Conservation (phyloP, 345 rosid genomes). For the Boechera retrofracta region DNA sequence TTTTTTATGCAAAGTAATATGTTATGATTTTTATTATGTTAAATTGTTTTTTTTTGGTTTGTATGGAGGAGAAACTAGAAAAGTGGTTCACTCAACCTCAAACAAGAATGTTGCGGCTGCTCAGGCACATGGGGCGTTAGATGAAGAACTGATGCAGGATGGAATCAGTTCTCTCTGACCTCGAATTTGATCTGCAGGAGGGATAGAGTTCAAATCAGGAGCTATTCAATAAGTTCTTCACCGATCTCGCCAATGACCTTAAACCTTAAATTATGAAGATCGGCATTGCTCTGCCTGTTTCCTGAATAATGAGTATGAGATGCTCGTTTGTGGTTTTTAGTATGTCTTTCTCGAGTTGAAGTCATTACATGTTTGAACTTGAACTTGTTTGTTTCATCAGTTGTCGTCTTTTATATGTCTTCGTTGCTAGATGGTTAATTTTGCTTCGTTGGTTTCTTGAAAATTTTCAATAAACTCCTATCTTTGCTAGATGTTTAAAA, state of each 20-base stretch:
- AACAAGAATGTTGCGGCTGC: conserved; percentile 8
- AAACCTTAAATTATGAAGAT: conserved; percentile 9
- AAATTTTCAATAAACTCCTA: neutral
- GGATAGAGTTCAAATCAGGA: conserved; percentile 10
- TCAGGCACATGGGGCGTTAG: conserved; percentile 1
- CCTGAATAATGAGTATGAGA: neutral
- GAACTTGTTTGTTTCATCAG: neutral
- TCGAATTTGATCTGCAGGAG: conserved; percentile 21
- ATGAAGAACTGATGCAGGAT: conserved; percentile 12
- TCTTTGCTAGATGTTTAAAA: neutral
- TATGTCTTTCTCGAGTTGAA: neutral
- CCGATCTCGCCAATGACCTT: neutral
- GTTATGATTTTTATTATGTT: no score
- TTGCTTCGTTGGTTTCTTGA: neutral
- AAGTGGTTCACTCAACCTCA: conserved; percentile 17
- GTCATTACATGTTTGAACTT: conserved; percentile 7
- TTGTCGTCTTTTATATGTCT: conserved; percentile 4
- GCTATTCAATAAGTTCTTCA: neutral
- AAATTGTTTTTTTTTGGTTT: conserved; percentile 9
- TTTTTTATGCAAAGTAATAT: no score
- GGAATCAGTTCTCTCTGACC: conserved; percentile 30
- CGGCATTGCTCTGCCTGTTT: conserved; percentile 8
- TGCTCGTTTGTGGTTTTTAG: conserved; percentile 2
- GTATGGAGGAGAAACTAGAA: conserved; percentile 1
- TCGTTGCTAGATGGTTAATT: neutral